Evolutionary conservation across 2,329 filamentous ascomycete species (phyloP), one percentile per base, ranked within the genome.

Genomic region (Huntiella savannae): DNA sequence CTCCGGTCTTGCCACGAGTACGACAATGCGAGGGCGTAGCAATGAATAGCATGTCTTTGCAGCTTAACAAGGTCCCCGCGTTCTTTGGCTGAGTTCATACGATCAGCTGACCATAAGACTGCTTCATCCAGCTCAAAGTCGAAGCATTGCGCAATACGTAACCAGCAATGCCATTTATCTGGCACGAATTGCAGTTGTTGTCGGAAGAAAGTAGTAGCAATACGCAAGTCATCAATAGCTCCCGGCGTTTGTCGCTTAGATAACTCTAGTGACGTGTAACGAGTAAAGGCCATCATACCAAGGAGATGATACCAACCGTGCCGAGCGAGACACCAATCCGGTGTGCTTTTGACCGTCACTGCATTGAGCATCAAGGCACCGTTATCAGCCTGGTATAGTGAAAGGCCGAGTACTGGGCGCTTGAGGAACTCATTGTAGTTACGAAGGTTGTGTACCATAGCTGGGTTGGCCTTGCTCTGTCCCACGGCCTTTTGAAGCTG

Each of bases 251-350:
- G 72, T 15, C 85, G 75, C 55, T 88, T 83, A 50, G 69, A 87
- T 62, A 64, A 71, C 66, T 67, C 82, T 58, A 73, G 71, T 32
- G 66, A 70, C 53, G 75, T 76, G 58, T 93, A 96, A 55, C 86
- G 93, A 38, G 81, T 84, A 48, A 96, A 69, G 2, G 84, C 79
- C 47, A 93, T 82, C 69, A 91, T 82, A 15, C 88, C 88, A 51
- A 93, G 73, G 28, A 95, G 65, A 59, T 91, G 94, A 59, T 85
- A 94, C 88, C 88, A 96, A 40, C 86, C 83, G 53, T 84, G 81
- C 17, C 75, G 75, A 0, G 87, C 86, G 33, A 92, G 63, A 0
- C 73, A 71, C 45, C 77, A 79, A 49, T 91, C 81, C 2, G 48
- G 48, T 0, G 74, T 70, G 2, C 71, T 70, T 39, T 78, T 73